These are phyloP conservation scores for Jacaranda mimosifolia DNA, from an alignment of 257 asterid genomes.

Conservation along the genomic window DNA sequence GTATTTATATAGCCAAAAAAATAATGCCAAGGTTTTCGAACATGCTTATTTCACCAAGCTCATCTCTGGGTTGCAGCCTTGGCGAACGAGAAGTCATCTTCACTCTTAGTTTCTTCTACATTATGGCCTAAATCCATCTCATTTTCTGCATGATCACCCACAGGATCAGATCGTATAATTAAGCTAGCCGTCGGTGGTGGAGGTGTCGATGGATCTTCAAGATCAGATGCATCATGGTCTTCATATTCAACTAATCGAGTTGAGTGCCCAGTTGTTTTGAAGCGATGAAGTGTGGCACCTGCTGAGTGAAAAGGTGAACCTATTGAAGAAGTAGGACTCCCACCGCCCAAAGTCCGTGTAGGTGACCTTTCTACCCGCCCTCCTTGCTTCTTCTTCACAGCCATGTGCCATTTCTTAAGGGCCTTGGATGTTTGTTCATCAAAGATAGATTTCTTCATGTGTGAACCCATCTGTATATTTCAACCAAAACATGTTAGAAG, in stretches of 20 bases:
- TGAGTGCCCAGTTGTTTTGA: conserved; percentile 75
- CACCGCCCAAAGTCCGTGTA: conserved; percentile 56
- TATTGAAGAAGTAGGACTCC: conserved; percentile 74
- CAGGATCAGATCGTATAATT: conserved; percentile 41
- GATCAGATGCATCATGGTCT: conserved; percentile 69
- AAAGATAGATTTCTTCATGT: conserved; percentile 83
- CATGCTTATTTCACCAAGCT: conserved; percentile 44
- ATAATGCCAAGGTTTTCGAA: too few relatives aligned
- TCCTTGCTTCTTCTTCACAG: conserved; percentile 72
- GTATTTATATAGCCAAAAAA: too few relatives aligned
- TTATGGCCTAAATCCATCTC: conserved; percentile 34
- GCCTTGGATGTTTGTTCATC: conserved; percentile 95
- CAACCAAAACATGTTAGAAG: too few relatives aligned
- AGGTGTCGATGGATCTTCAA: conserved; percentile 70
- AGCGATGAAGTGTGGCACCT: conserved; percentile 67
- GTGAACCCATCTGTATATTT: conserved; percentile 96
- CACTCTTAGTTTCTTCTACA: conserved; percentile 47
- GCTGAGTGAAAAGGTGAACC: conserved; percentile 69
- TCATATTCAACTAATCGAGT: conserved; percentile 45
- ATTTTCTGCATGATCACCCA: conserved; percentile 35
- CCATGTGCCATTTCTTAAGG: conserved; percentile 91
- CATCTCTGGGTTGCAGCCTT: conserved; percentile 52
- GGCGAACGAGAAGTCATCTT: conserved; percentile 77
- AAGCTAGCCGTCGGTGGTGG: conserved; percentile 54
- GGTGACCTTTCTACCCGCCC: conserved; percentile 65